Conservation (phyloP, 129 eudicot genomes). For the Erigeron canadensis region DNA sequence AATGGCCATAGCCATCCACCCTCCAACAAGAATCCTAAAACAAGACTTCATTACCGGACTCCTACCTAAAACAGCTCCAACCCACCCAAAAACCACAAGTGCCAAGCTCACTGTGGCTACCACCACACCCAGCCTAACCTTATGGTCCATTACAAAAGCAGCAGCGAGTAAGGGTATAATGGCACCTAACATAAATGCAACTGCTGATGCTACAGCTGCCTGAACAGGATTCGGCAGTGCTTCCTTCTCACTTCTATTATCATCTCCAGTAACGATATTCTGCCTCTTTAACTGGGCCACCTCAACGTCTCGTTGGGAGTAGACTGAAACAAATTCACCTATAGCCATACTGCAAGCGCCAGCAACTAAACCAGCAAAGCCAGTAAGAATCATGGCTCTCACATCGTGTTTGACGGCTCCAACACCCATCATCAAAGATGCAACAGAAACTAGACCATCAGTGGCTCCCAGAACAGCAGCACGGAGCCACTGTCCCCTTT, state of each 20-base stretch:
- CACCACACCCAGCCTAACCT: constrained; percentile 32
- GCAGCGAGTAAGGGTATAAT: constrained; percentile 31
- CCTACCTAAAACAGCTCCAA: constrained; percentile 29
- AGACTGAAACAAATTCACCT: constrained; percentile 39
- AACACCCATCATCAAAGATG: constrained; percentile 46
- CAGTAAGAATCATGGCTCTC: constrained; percentile 34
- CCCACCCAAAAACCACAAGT: constrained; percentile 28
- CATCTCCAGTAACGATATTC: neutral
- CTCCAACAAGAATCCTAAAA: constrained; percentile 30
- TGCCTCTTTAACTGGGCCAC: constrained; percentile 34
- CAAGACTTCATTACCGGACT: constrained; percentile 28
- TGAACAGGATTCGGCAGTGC: constrained; percentile 32
- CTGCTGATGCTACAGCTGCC: constrained; percentile 35
- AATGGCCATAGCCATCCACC: constrained; percentile 42
- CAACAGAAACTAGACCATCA: constrained; percentile 38
- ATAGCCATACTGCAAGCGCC: constrained; percentile 51
- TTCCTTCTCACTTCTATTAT: constrained; percentile 12
- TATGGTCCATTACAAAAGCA: constrained; percentile 30
- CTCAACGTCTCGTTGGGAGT: constrained; percentile 33
- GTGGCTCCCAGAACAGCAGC: constrained; percentile 38
- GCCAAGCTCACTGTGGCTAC: constrained; percentile 38
- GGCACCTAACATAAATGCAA: constrained; percentile 34
- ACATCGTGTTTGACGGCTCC: constrained; percentile 38
- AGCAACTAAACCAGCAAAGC: constrained; percentile 40
- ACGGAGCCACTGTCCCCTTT: constrained; percentile 37